These are phyloP conservation scores for Zasmidium citrigriseum DNA, from an alignment of 2,329 filamentous ascomycete genomes.

Conservation along the genomic window DNA sequence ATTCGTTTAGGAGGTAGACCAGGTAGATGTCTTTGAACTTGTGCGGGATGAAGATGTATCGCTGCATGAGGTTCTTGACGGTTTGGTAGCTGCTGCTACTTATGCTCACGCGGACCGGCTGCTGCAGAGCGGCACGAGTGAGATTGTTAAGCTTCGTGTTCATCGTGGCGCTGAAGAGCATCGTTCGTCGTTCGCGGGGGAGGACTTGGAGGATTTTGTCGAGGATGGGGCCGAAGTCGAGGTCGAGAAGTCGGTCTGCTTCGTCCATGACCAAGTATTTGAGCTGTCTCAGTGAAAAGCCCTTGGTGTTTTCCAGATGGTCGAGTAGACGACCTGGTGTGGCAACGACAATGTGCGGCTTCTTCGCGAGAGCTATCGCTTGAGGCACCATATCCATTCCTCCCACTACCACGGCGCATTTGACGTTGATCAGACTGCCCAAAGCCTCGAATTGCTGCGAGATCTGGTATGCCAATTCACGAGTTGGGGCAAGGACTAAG, in stretches of 20 bases:
- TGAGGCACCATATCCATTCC: conserved; percentile 96
- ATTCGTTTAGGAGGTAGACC: conserved; percentile 82
- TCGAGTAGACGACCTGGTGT: conserved; percentile 88
- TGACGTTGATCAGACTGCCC: conserved; percentile 82
- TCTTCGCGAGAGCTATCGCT: conserved; percentile 88
- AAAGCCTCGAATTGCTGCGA: conserved; percentile 84
- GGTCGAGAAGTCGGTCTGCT: conserved; percentile 85
- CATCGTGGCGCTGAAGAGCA: conserved; percentile 93
- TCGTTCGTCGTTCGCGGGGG: conserved; percentile 74
- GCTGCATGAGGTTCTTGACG: conserved; percentile 83
- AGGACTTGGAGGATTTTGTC: conserved; percentile 92
- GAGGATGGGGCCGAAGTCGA: conserved; percentile 89
- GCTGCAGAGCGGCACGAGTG: conserved; percentile 82
- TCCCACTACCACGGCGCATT: conserved; percentile 77
- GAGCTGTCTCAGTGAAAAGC: conserved; percentile 78
- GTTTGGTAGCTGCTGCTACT: conserved; percentile 85
- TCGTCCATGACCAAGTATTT: conserved; percentile 96
- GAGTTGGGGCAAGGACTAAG: conserved; percentile 88
- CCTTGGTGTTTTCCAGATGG: conserved; percentile 94
- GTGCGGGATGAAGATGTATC: conserved; percentile 82
- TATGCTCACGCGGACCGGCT: conserved; percentile 81
- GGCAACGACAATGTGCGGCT: conserved; percentile 89
- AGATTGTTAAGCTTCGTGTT: conserved; percentile 89
- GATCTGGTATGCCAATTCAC: conserved; percentile 92
- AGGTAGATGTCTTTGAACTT: conserved; percentile 89